These are phyloP conservation scores for Aeminium ludgeri DNA, from an alignment of 495 filamentous ascomycete species.

Conservation along the genomic window DNA sequence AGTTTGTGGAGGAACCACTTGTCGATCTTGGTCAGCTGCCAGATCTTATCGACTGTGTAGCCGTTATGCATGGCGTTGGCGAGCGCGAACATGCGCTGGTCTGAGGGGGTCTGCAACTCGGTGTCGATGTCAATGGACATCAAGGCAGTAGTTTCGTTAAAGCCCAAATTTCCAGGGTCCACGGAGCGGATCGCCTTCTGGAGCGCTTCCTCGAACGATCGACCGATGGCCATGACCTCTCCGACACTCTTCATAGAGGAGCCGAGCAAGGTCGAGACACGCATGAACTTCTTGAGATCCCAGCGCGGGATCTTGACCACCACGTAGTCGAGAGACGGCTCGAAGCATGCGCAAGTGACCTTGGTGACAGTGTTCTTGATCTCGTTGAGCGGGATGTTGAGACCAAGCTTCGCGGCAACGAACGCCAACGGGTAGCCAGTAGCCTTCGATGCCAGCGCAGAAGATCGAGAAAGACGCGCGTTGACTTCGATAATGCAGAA, in stretches of 20 bases:
- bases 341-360: conserved; percentile 92
- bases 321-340: conserved; percentile 96
- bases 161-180: conserved; percentile 88
- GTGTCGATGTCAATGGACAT: conserved; percentile 95
- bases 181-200: conserved; percentile 94
- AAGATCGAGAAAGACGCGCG: conserved; percentile 89
- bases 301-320: conserved; percentile 98
- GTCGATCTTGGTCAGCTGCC: conserved; percentile 94
- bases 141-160: conserved; percentile 77
- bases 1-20: conserved; percentile 91
- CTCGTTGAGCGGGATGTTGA: conserved; percentile 89
- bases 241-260: conserved; percentile 99
- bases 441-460: conserved; percentile 90
- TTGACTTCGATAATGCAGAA: conserved; percentile 99
- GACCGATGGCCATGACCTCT: conserved; percentile 95
- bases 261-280: conserved; percentile 82
- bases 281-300: conserved; percentile 97
- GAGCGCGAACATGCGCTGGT: conserved; percentile 93
- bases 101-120: conserved; percentile 91
- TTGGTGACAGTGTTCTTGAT: conserved; percentile 94
- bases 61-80: conserved; percentile 93
- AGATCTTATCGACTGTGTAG: conserved; percentile 89
- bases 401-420: conserved; percentile 85
- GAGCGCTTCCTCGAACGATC: conserved; percentile 95
- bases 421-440: conserved; percentile 95